Conservation (phyloP, 108 stramenopile genomes). For the Nitzschia putrida region DNA sequence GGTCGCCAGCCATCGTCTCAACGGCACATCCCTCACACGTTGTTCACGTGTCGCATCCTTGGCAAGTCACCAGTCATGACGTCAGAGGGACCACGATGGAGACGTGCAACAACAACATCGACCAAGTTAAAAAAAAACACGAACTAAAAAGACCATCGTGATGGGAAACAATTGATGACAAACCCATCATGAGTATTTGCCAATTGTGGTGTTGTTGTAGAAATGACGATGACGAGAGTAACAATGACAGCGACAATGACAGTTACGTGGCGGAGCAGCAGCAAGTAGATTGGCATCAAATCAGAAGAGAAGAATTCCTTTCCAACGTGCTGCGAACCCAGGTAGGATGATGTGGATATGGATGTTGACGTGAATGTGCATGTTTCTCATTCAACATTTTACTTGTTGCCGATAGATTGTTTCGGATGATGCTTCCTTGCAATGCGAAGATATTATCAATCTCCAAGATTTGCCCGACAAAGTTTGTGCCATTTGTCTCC, state of each 20-base stretch:
- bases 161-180: no score
- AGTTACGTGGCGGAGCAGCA: not conserved
- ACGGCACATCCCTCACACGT: no score
- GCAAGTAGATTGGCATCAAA: not conserved
- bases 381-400: no score
- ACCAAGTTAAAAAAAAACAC: no score
- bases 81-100: no score
- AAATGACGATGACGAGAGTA: not conserved
- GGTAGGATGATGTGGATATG: not conserved
- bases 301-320: constrained; percentile 5
- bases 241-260: constrained; percentile 8
- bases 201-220: not conserved
- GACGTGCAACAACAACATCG: no score
- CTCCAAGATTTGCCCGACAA: not conserved
- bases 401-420: no score
- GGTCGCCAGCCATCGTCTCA: no score
- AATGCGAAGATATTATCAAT: not conserved
- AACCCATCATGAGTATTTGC: not conserved
- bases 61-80: no score
- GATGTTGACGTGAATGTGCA: not conserved
- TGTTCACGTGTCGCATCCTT: no score
- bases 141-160: no score
- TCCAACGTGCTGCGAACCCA: not conserved
- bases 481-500: constrained; percentile 41
- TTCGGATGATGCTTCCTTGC: no score